Percentiles rank a stretch among this genome's conserved stretches.
phyloP scores from a whole-genome alignment of 441 rosid species.

The Flueggea neowawraea region DNA sequence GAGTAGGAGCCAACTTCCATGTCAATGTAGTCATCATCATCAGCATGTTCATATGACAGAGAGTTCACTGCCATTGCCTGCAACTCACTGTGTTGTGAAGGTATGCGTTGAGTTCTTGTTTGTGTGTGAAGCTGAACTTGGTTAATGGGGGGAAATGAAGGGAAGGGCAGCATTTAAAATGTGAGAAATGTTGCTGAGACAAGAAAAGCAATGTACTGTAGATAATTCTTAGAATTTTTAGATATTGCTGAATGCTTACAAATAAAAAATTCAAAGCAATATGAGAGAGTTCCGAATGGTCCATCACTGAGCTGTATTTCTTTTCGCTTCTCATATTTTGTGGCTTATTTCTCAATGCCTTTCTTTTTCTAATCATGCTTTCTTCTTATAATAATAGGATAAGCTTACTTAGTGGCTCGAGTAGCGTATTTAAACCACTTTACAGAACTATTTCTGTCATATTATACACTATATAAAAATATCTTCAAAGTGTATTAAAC shows the following conservation, averaged over 20 bases:
- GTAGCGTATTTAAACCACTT: too few relatives aligned
- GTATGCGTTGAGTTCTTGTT: not conserved
- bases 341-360: slow-evolving; percentile 20
- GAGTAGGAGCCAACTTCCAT: slow-evolving; percentile 59
- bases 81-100: slow-evolving; percentile 6
- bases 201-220: not conserved
- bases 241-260: too few relatives aligned
- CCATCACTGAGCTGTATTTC: not conserved
- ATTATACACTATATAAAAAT: too few relatives aligned
- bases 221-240: not conserved
- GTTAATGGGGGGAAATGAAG: not conserved
- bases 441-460: too few relatives aligned
- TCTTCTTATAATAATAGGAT: too few relatives aligned
- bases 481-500: too few relatives aligned
- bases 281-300: too few relatives aligned
- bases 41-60: slow-evolving; percentile 32
- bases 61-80: slow-evolving; percentile 40
- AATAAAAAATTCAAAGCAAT: too few relatives aligned
- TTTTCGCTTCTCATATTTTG: slow-evolving; percentile 7
- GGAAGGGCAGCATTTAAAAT: not conserved
- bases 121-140: not conserved
- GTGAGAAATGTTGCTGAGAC: not conserved
- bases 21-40: slow-evolving; percentile 76
- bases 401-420: too few relatives aligned
- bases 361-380: slow-evolving; percentile 1